Evolutionary conservation across 805 yeast genomes (phyloP).

Genomic region (Sugiyamaella valdiviana): DNA sequence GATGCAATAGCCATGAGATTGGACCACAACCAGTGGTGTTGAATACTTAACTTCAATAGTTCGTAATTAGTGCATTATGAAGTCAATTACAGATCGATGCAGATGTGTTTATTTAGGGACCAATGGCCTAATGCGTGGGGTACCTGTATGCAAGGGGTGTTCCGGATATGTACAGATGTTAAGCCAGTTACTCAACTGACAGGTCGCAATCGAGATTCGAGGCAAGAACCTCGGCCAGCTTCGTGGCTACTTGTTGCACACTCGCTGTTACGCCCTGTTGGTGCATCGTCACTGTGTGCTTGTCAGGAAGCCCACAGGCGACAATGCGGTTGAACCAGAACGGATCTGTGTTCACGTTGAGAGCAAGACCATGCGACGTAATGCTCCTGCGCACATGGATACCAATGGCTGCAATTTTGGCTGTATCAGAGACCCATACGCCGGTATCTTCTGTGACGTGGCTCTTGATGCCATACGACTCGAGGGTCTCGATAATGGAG

Average conservation of each 20-base stretch:
- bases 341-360: conserved; percentile 71
- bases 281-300: conserved; percentile 49
- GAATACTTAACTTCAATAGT: too few relatives aligned
- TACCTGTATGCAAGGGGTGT: too few relatives aligned
- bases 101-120: neutral
- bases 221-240: conserved; percentile 43
- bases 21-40: too few relatives aligned
- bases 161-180: too few relatives aligned
- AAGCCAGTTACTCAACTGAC: neutral
- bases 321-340: conserved; percentile 62
- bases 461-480: conserved; percentile 39
- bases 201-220: conserved; percentile 30
- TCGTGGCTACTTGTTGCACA: conserved; percentile 38
- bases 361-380: conserved; percentile 84
- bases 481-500: conserved; percentile 46
- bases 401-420: conserved; percentile 85
- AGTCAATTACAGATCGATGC: neutral
- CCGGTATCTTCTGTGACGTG: conserved; percentile 70
- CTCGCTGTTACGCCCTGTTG: conserved; percentile 24
- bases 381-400: conserved; percentile 76
- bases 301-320: conserved; percentile 78
- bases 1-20: too few relatives aligned
- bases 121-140: neutral
- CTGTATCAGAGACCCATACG: conserved; percentile 61
- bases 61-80: too few relatives aligned